These are phyloP conservation scores for Fusarium newnesense DNA, from an alignment of 2,329 filamentous ascomycete species.

Conservation along the genomic window DNA sequence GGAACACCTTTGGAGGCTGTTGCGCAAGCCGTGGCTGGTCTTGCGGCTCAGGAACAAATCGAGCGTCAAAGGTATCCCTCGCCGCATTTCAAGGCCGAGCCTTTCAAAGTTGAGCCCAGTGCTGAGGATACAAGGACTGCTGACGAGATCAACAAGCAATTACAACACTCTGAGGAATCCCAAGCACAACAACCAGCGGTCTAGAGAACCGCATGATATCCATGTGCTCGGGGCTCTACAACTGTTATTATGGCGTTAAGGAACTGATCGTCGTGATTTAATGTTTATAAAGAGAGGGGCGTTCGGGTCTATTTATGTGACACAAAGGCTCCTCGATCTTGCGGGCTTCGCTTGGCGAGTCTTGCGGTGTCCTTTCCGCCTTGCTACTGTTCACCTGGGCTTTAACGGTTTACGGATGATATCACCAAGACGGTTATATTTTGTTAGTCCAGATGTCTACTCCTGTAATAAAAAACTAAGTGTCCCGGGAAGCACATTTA, in stretches of 20 bases:
- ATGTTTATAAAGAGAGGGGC: constrained; percentile 38
- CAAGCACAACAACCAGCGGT: constrained; percentile 32
- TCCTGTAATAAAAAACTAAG: neutral
- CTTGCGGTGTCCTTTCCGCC: neutral
- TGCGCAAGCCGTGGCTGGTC: constrained; percentile 59
- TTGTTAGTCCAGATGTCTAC: constrained; percentile 5
- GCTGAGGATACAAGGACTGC: constrained; percentile 59
- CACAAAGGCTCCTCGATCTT: constrained; percentile 13
- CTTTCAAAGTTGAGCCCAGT: constrained; percentile 51
- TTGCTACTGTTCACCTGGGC: constrained; percentile 8
- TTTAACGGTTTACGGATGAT: neutral
- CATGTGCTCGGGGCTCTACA: constrained; percentile 8
- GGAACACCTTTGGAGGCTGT: constrained; percentile 59
- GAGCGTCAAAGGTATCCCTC: constrained; percentile 50
- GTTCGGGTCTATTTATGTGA: constrained; percentile 33
- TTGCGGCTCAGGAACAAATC: constrained; percentile 56
- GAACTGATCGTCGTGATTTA: constrained; percentile 19
- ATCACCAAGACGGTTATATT: neutral
- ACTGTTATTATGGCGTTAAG: constrained; percentile 39
- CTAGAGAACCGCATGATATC: constrained; percentile 32
- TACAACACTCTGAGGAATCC: constrained; percentile 57
- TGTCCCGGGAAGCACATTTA: neutral
- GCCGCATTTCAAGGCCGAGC: constrained; percentile 51
- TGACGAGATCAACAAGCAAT: constrained; percentile 66
- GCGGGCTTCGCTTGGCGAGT: constrained; percentile 1